Evolutionary conservation across 2,329 filamentous ascomycete species (phyloP), one percentile per base, ranked within the genome.

Genomic region (Penicillium sp.): DNA sequence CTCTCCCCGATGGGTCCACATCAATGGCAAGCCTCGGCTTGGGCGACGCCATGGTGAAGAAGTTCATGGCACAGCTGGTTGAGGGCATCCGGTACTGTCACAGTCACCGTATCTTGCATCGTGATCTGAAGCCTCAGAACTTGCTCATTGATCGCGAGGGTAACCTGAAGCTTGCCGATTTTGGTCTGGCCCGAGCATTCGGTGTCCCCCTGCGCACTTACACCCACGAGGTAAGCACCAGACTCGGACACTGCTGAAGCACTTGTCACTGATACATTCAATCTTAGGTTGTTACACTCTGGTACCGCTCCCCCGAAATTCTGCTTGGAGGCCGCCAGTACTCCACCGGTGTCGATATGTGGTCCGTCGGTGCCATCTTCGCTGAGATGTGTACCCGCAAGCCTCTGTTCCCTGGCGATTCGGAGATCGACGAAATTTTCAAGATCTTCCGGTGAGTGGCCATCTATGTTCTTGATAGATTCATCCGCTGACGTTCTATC

Each of bases 311-410:
- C 8, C 91, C 91, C 1, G 91, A 96, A 72, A 95, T 96, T 73
- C 81, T 96, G 18, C 84, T 96, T 1, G 91, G 91, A 69, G 90
- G 91, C 52, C 86, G 91, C 47, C 90, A 95, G 72, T 96, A 96
- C 76, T 94, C 89, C 13, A 96, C 91, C 13, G 91, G 91, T 52
- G 90, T 96, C 39, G 91, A 96, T 68, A 96, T 96, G 89, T 96
- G 91, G 91, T 94, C 89, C 29, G 86, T 92, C 45, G 91, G 91
- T 57, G 94, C 90, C 73, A 96, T 96, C 73, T 95, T 96, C 72
- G 91, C 92, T 9, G 91, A 96, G 74, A 96, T 96, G 92, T 95
- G 90, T 75, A 96, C 91, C 1, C 85, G 90, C 66, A 95, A 95
- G 76, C 90, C 91, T 5, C 80, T 96, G 41, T 96, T 96, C 79